phyloP scores from a whole-genome alignment of 805 yeast species.

The Starmera quercuum region DNA sequence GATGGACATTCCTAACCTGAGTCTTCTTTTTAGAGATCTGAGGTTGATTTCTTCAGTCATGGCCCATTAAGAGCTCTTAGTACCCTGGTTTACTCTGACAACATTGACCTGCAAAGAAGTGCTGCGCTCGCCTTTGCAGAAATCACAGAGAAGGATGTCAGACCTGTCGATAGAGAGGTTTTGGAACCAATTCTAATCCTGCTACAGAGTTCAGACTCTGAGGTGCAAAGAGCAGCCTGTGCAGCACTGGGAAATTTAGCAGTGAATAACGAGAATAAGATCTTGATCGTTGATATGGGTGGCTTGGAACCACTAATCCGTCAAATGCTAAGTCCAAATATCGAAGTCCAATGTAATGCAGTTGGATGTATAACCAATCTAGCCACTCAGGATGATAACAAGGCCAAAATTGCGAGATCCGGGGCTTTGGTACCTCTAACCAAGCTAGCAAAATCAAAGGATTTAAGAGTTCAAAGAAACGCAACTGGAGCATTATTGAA shows the following conservation, averaged over 20 bases:
- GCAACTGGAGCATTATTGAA: constrained; percentile 97
- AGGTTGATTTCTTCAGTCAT: constrained; percentile 86
- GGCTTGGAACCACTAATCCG: constrained; percentile 93
- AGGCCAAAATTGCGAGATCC: constrained; percentile 89
- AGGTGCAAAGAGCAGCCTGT: constrained; percentile 97
- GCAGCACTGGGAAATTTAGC: constrained; percentile 98
- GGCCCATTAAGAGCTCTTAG: constrained; percentile 79
- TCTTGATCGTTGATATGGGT: constrained; percentile 94
- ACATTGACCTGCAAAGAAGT: constrained; percentile 88
- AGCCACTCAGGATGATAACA: constrained; percentile 97
- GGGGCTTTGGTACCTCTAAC: constrained; percentile 96
- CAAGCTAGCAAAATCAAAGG: constrained; percentile 88
- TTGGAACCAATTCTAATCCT: constrained; percentile 88
- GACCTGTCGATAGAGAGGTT: constrained; percentile 85
- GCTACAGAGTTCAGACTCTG: constrained; percentile 81
- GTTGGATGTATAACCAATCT: constrained; percentile 97
- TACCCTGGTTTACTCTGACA: constrained; percentile 90
- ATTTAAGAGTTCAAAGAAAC: constrained; percentile 93
- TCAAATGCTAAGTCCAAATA: constrained; percentile 95
- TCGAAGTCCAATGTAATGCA: constrained; percentile 98
- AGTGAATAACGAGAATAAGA: constrained; percentile 90
- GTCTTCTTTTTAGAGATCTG: constrained; percentile 34
- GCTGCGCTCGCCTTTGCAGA: constrained; percentile 99
- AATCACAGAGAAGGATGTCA: constrained; percentile 92
- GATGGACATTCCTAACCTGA: background rate